phyloP scores from a whole-genome alignment of 1,284 basidiomycete species.

The Ceratobasidium sp. region DNA sequence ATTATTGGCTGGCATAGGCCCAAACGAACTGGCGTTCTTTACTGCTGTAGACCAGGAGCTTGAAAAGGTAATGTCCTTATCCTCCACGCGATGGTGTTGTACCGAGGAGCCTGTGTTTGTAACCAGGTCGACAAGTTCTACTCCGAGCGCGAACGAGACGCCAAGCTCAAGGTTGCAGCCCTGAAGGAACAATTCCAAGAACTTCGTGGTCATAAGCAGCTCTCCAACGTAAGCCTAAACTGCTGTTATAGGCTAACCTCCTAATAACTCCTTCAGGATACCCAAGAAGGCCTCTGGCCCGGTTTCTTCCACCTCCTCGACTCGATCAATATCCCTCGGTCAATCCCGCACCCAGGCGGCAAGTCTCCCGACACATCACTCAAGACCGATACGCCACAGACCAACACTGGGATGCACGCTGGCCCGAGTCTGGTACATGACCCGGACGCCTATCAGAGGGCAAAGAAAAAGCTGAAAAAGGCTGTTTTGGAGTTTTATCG shows the following conservation, averaged over 20 bases:
- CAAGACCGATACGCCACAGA: constrained; percentile 31
- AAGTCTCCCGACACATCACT: constrained; percentile 43
- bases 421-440: constrained; percentile 57
- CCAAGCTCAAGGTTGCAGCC: constrained; percentile 64
- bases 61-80: constrained; percentile 88
- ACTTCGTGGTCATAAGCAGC: constrained; percentile 75
- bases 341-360: not conserved
- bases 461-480: constrained; percentile 84
- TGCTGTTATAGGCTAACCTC: not conserved
- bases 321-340: constrained; percentile 20
- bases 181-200: constrained; percentile 81
- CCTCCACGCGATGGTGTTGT: constrained; percentile 55
- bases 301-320: constrained; percentile 47
- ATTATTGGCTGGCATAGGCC: constrained; percentile 67
- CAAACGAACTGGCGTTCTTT: constrained; percentile 79
- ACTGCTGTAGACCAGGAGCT: constrained; percentile 79
- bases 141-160: constrained; percentile 77
- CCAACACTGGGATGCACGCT: constrained; percentile 25
- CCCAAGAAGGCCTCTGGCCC: constrained; percentile 47
- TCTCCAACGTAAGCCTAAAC: constrained; percentile 68
- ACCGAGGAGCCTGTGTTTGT: not conserved
- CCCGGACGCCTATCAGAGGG: constrained; percentile 84
- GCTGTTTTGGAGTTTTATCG: constrained; percentile 90
- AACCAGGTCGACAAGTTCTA: constrained; percentile 87
- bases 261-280: constrained; percentile 35